Conservation (phyloP, 2,329 filamentous ascomycete species). For the Escovopsis weberi region DNA sequence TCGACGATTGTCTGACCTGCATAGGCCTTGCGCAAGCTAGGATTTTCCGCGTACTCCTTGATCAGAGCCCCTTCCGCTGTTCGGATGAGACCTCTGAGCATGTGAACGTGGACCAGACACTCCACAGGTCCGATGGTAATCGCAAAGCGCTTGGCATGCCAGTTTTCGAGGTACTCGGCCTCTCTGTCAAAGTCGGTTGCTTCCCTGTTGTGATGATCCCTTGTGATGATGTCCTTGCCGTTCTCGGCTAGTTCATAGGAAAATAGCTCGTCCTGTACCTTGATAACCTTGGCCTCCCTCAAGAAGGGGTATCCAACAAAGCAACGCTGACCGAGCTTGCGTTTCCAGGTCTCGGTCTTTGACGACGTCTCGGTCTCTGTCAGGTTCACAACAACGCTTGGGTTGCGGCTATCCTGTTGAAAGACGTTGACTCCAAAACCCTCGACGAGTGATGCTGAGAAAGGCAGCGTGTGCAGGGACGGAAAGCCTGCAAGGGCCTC, state of each 20-base stretch:
- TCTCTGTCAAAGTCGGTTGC: slow-evolving; percentile 77
- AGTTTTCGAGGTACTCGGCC: slow-evolving; percentile 66
- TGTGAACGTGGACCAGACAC: slow-evolving; percentile 79
- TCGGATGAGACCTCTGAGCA: slow-evolving; percentile 81
- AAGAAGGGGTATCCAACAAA: slow-evolving; percentile 92
- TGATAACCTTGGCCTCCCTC: slow-evolving; percentile 80
- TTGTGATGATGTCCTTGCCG: slow-evolving; percentile 48
- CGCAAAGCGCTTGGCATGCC: slow-evolving; percentile 82
- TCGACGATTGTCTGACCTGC: slow-evolving; percentile 87
- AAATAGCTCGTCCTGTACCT: slow-evolving; percentile 87
- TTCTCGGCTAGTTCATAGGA: slow-evolving; percentile 61
- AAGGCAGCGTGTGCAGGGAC: slow-evolving; percentile 71
- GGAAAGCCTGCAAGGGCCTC: slow-evolving; percentile 89
- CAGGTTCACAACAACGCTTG: slow-evolving; percentile 87
- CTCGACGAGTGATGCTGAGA: slow-evolving; percentile 53
- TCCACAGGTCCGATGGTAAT: slow-evolving; percentile 80
- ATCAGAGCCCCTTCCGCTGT: slow-evolving; percentile 80
- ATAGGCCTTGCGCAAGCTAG: slow-evolving; percentile 76
- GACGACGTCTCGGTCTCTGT: slow-evolving; percentile 58
- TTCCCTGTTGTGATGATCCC: slow-evolving; percentile 59
- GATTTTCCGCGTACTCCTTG: slow-evolving; percentile 82
- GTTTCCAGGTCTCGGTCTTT: slow-evolving; percentile 56
- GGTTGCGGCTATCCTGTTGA: slow-evolving; percentile 87
- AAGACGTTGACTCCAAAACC: slow-evolving; percentile 90
- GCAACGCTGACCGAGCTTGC: slow-evolving; percentile 70